These are phyloP conservation scores for Xerophyta viscosa DNA, from an alignment of 106 monocot genomes.

Conservation along the genomic window DNA sequence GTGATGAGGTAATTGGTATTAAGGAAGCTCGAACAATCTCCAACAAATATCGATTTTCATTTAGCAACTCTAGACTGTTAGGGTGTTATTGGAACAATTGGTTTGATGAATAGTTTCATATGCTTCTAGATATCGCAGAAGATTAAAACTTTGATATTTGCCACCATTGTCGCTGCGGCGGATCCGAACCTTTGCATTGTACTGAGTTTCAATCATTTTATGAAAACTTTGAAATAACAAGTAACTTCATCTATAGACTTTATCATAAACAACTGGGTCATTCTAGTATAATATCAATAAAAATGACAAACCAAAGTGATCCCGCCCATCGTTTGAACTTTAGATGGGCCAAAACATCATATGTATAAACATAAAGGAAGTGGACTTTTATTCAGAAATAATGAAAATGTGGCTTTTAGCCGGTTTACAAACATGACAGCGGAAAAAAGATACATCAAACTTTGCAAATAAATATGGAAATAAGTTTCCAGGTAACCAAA, in stretches of 20 bases:
- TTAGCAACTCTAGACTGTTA: slow-evolving; percentile 1
- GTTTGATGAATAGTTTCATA: slow-evolving; percentile 1
- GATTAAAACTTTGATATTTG: not conserved
- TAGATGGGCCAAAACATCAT: not conserved
- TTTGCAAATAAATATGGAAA: too few relatives aligned
- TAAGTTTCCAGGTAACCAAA: too few relatives aligned
- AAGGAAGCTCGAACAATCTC: not conserved
- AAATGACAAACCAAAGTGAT: not conserved
- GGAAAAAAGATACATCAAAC: not conserved
- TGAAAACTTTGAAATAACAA: not conserved
- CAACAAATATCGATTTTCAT: not conserved
- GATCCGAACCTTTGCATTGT: not conserved
- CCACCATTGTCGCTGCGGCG: not conserved
- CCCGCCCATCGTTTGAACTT: not conserved
- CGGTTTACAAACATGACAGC: not conserved
- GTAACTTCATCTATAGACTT: not conserved
- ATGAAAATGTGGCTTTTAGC: not conserved
- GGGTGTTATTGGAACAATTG: not conserved
- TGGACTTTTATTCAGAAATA: not conserved
- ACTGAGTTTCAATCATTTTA: not conserved
- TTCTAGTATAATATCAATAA: not conserved
- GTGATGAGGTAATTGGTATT: not conserved
- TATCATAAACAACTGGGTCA: not conserved
- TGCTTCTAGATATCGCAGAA: not conserved
- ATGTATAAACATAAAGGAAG: not conserved